phyloP scores from a whole-genome alignment of 2,329 filamentous ascomycete genomes.

The Claviceps sp. region DNA sequence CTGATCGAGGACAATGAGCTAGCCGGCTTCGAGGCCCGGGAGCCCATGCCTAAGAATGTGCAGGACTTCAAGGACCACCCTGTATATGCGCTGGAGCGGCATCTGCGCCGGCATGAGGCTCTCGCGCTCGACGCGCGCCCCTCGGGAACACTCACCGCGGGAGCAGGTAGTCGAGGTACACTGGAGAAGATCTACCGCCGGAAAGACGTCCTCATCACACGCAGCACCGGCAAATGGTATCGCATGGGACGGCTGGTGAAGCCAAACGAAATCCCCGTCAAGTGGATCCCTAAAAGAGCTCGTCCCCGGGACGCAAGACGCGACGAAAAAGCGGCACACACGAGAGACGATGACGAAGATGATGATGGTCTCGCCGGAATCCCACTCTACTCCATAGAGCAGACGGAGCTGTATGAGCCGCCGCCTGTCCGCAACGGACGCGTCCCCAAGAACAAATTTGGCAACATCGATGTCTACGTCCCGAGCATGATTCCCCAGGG shows the following conservation, averaged over 20 bases:
- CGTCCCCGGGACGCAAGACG: conserved; percentile 14
- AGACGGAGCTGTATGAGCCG: conserved; percentile 62
- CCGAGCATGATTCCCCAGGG: conserved; percentile 80
- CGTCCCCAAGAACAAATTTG: conserved; percentile 83
- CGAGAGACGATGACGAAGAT: conserved; percentile 12
- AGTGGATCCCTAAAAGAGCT: conserved; percentile 47
- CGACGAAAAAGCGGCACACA: conserved; percentile 11
- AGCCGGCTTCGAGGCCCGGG: conserved; percentile 53
- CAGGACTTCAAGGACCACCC: conserved; percentile 82
- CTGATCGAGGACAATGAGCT: conserved; percentile 75
- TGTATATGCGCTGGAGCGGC: conserved; percentile 69
- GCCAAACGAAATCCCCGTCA: conserved; percentile 66
- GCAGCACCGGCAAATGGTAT: conserved; percentile 83
- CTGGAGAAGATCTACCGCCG: conserved; percentile 75
- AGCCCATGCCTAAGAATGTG: conserved; percentile 77
- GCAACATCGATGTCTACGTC: conserved; percentile 89
- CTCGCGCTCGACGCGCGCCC: conserved; percentile 55
- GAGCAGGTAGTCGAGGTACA: conserved; percentile 41
- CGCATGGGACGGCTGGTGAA: conserved; percentile 70
- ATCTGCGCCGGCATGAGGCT: conserved; percentile 73
- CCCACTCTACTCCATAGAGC: conserved; percentile 46
- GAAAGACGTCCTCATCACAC: conserved; percentile 63
- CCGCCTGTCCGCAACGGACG: conserved; percentile 62
- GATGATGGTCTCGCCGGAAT: conserved; percentile 27
- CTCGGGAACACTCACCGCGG: conserved; percentile 65